Evolutionary conservation across 352 stramenopile species (phyloP), one percentile per base, ranked within the genome.

Genomic region (Aphanomyces astaci): DNA sequence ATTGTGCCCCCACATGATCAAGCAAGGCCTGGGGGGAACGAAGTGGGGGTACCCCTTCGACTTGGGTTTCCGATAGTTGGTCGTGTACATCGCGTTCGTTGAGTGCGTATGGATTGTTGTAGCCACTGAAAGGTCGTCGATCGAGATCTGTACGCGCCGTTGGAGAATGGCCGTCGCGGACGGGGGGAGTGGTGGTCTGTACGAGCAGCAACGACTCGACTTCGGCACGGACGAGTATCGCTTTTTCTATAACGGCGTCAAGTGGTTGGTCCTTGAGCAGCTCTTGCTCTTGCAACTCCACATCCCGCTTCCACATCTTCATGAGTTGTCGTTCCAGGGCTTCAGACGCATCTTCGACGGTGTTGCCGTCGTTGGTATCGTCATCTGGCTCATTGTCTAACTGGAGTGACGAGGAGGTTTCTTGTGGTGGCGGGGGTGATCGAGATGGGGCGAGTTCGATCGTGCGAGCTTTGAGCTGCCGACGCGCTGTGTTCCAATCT

Each of bases 261-360:
- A 4, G 13, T 32, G 10, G 10, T 11, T 59, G 24, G 13, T n/a
- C 24, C 25, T 17, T 9, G 17, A 25, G 31, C 4, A 63, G 19
- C 54, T 63, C 30, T 22, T 49, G 27, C 31, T 63, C 30, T n/a
- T 63, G 30, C 17, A 11, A 9, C 54, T 63, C 30, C 11, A 63
- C 30, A 11, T 49, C 54, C 4, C 4, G 31, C 54, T 63, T 48
- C 54, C 54, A 63, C 31, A 46, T n/a, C 54, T 63, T 63, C 30
- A 63, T 63, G 19, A 63, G 54, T n/a, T 45, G 25, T 19, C 54
- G 54, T 11, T 63, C 28, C n/a, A n/a, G 11, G 5, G 4, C 30
- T 48, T 63, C 54, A 1, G 30, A 19, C 22, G 30, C 24, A 28
- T 62, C 53, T n/a, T n/a, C 10, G 9, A 13, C 28, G 9, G n/a